phyloP scores from a whole-genome alignment of 1,284 basidiomycete species.

The Trichosporon sp. region DNA sequence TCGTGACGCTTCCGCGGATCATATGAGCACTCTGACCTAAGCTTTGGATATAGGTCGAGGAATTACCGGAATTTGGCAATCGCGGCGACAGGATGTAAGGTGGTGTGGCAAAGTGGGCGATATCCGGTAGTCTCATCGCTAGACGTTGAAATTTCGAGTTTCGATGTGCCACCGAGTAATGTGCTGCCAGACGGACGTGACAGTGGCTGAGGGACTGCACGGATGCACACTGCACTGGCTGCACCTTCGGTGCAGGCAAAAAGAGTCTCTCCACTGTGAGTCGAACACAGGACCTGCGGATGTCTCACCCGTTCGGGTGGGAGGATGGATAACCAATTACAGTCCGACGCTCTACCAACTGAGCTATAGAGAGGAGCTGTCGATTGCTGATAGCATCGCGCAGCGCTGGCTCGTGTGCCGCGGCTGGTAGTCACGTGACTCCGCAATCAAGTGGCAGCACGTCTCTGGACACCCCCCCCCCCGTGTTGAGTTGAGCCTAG shows the following conservation, averaged over 20 bases:
- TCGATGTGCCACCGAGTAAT: too few relatives aligned
- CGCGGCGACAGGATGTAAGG: background rate
- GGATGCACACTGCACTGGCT: background rate
- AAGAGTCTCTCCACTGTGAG: slow-evolving; percentile 6
- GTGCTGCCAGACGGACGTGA: too few relatives aligned
- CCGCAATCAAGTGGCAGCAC: too few relatives aligned
- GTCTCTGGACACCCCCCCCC: too few relatives aligned
- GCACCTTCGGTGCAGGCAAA: background rate
- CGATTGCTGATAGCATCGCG: background rate
- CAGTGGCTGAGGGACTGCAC: too few relatives aligned
- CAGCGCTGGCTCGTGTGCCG: background rate
- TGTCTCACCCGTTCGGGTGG: background rate
- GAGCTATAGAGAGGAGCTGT: slow-evolving; percentile 6
- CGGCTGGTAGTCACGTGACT: too few relatives aligned
- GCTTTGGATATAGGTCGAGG: background rate
- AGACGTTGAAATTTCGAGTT: background rate
- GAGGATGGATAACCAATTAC: slow-evolving; percentile 4
- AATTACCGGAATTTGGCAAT: background rate
- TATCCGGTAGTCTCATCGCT: background rate
- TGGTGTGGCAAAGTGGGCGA: background rate
- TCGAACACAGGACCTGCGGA: slow-evolving; percentile 11
- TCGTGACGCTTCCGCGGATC: background rate
- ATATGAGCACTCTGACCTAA: too few relatives aligned
- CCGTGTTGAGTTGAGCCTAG: too few relatives aligned
- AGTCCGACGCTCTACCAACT: slow-evolving; percentile 12